These are phyloP conservation scores for Gleditsia sinensis DNA, from an alignment of 306 rosid genomes.

Conservation along the genomic window DNA sequence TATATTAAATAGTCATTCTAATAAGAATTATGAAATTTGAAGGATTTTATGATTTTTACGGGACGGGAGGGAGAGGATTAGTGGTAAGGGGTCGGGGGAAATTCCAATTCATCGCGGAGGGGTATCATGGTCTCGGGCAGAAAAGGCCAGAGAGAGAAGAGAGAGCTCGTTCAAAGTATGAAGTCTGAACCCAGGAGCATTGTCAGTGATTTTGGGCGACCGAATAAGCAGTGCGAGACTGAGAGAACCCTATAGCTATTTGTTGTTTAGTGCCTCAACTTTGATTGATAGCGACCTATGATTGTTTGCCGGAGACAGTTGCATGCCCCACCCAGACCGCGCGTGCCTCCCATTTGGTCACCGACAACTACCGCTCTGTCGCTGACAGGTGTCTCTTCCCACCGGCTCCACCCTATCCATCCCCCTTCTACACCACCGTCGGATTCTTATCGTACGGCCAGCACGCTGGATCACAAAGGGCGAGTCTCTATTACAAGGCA, in stretches of 20 bases:
- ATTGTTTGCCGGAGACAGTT: conserved; percentile 34
- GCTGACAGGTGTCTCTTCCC: conserved; percentile 41
- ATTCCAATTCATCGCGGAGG: too few relatives aligned
- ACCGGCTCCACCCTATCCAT: neutral
- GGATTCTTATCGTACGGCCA: conserved; percentile 14
- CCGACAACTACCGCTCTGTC: conserved; percentile 53
- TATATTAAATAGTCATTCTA: too few relatives aligned
- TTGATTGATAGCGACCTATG: conserved; percentile 48
- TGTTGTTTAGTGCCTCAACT: neutral
- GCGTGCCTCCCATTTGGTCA: conserved; percentile 51
- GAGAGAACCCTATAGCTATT: conserved; percentile 10
- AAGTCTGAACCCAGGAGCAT: neutral
- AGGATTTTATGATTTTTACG: too few relatives aligned
- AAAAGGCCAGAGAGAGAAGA: conserved; percentile 35
- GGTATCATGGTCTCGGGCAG: too few relatives aligned
- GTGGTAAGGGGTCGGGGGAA: too few relatives aligned
- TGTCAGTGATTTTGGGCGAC: conserved; percentile 49
- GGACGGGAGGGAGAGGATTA: neutral
- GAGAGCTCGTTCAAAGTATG: neutral
- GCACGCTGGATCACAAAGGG: too few relatives aligned
- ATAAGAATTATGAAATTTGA: too few relatives aligned
- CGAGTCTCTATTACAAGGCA: too few relatives aligned
- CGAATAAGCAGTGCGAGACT: conserved; percentile 32
- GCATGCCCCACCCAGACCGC: conserved; percentile 22
- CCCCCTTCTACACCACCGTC: conserved; percentile 21